These are phyloP conservation scores for Phaseolus coccineus DNA, from an alignment of 331 rosid species.

Conservation along the genomic window DNA sequence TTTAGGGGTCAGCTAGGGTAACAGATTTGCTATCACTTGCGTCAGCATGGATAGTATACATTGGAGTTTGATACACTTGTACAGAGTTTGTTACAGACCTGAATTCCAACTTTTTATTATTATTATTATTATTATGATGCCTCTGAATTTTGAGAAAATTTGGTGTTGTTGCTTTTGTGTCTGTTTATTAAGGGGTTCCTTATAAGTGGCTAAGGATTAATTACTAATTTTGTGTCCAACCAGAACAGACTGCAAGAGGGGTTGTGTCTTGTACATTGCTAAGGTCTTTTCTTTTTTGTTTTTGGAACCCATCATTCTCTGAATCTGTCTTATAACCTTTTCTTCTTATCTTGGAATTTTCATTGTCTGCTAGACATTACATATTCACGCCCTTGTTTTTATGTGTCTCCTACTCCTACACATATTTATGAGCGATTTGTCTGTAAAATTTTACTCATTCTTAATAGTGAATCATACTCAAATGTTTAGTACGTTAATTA, in stretches of 20 bases:
- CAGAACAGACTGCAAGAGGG: constrained; percentile 2
- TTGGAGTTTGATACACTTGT: constrained; percentile 53
- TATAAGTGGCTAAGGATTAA: not conserved
- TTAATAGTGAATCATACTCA: too few species aligned
- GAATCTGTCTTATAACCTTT: constrained; percentile 39
- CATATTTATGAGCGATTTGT: not conserved
- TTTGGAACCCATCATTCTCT: not conserved
- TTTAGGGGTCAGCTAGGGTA: constrained; percentile 7
- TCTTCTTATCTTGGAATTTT: constrained; percentile 43
- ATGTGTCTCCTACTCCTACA: not conserved
- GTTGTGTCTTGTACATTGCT: constrained; percentile 38
- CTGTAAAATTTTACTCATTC: not conserved
- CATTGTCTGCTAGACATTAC: constrained; percentile 14
- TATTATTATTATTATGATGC: constrained; percentile 8
- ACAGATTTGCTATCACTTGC: constrained; percentile 40
- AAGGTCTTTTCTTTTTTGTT: not conserved
- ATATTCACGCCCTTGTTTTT: constrained; percentile 7
- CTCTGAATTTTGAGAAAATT: constrained; percentile 14
- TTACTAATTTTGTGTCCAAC: constrained; percentile 30
- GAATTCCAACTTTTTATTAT: constrained; percentile 14
- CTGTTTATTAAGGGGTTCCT: not conserved
- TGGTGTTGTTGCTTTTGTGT: not conserved
- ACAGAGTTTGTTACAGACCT: constrained; percentile 58
- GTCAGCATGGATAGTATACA: constrained; percentile 54
- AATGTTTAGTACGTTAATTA: not conserved